Evolutionary conservation across 2,329 filamentous ascomycete species (phyloP), one percentile per base, ranked within the genome.

Genomic region (Leptographium flavum): DNA sequence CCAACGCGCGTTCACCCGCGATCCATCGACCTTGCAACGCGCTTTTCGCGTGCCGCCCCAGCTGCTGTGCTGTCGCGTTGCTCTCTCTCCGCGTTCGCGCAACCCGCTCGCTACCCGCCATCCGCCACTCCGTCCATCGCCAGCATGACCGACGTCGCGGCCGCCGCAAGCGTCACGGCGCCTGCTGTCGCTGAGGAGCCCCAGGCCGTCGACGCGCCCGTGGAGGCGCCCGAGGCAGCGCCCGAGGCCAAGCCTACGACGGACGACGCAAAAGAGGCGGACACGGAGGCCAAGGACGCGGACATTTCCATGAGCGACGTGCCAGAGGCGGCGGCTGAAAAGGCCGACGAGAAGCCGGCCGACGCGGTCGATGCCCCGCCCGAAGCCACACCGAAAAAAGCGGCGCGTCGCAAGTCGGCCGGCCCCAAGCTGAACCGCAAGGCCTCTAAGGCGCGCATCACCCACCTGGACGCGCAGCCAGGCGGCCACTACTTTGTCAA

Each of bases 401-500:
- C 76, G 55, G 60, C 67, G 50, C 73, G 73, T 58, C 83, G 86
- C 67, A 92, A 92, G 72, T 93, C 86, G 22, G 70, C 70, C 36
- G 71, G 71, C 46, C 88, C 87, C 70, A 88, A 88, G 62, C 70
- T 87, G 50, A 92, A 79, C 68, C 86, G 82, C 68, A 94, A 92
- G 71, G 83, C 79, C 59, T 88, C 84, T 40, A 81, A 80, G 65
- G 71, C 74, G 50, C 80, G 81, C 58, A 70, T 83, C 51, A 73
- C 73, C 38, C 76, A 87, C 54, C 71, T 86, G 44, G 77, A 94
- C 59, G 88, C 86, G 52, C 73, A 94, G 67, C 85, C 92, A 5
- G 92, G 93, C 54, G 83, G 96, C 56, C 83, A 88, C 64, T 96
- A 83, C 65, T 80, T 94, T 58, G 87, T 93, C 52, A 85, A 88